Base-by-base conservation (phyloP, 2,329 filamentous ascomycete genomes). In the Botrytis squamosa region DNA sequence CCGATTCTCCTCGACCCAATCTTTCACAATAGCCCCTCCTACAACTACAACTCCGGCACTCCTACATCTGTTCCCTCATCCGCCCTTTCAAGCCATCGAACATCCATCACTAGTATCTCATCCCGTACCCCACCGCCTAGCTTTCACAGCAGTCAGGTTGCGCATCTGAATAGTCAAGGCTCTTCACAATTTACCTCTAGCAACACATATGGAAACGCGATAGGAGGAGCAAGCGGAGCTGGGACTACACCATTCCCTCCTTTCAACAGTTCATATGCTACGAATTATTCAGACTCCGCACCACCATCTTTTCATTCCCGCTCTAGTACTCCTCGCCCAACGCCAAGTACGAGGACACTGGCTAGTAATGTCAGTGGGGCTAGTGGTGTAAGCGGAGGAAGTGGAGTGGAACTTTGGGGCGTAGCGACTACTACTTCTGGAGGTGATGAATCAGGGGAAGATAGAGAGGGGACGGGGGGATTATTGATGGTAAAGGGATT, bases 21-120 rank as follows among this genome's bases (percentile, higher is more conserved):
- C 68, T 73, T 77, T 14, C 22, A 42, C 59, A 73, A 57, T 40
- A 52, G 69, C 40, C 40, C 72, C 49, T 66, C 70, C 55, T 76
- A 77, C 67, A 77, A 77, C 74, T 79, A 79, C 71, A 80, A 79
- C 71, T 77, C 72, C 57, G 79, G 70, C 16, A 67, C 76, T 67
- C 76, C 77, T 44, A 77, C 70, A 74, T 77, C 73, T 29, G 72
- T 75, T 20, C 69, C 75, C 62, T 74, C 70, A 75, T 77, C 73
- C 38, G 72, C 74, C 12, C 70, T 75, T 59, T 74, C 71, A 14
- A 76, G 70, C 67, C 64, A 65, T 18, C 74, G 65, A 20, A 16
- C 65, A 40, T 68, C 65, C 6, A 68, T 68, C 10, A 68, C 46
- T 1, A 68, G 65, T 38, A 55, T 55, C 2, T 68, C 65, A 55